Evolutionary conservation across 2,329 filamentous ascomycete genomes (phyloP).

Genomic region (Hymenoscyphus occultus): DNA sequence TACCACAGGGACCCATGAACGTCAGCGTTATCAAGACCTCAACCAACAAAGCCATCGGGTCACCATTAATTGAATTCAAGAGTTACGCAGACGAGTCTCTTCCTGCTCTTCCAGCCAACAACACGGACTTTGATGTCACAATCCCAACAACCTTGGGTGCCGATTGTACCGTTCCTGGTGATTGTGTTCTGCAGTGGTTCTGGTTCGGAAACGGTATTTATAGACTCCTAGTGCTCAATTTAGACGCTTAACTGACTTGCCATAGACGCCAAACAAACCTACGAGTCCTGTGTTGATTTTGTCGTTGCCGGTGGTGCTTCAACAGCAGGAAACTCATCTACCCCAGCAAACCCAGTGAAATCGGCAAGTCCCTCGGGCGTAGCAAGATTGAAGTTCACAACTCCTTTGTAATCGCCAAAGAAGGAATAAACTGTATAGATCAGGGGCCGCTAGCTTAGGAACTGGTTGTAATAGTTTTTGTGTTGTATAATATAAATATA

Average conservation of each 20-base stretch:
- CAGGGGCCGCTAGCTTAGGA: too few relatives aligned
- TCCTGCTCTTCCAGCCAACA: slow-evolving; percentile 41
- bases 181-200: slow-evolving; percentile 49
- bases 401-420: too few relatives aligned
- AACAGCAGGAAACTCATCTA: not conserved
- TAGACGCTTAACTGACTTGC: not conserved
- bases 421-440: too few relatives aligned
- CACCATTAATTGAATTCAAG: slow-evolving; percentile 46
- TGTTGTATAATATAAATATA: too few relatives aligned
- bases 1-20: slow-evolving; percentile 47
- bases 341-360: too few relatives aligned
- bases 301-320: slow-evolving; percentile 11
- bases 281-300: slow-evolving; percentile 54
- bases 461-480: too few relatives aligned
- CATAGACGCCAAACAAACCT: slow-evolving; percentile 46
- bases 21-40: slow-evolving; percentile 50
- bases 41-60: slow-evolving; percentile 47
- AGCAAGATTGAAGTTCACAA: too few relatives aligned
- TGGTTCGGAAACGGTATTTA: slow-evolving; percentile 44
- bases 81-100: slow-evolving; percentile 47
- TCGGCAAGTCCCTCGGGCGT: too few relatives aligned
- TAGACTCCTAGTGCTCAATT: too few relatives aligned
- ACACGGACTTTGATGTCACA: slow-evolving; percentile 51
- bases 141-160: slow-evolving; percentile 51
- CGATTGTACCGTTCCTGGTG: slow-evolving; percentile 28